phyloP scores from a whole-genome alignment of 306 rosid species.

The Pterocarpus macrocarpus region DNA sequence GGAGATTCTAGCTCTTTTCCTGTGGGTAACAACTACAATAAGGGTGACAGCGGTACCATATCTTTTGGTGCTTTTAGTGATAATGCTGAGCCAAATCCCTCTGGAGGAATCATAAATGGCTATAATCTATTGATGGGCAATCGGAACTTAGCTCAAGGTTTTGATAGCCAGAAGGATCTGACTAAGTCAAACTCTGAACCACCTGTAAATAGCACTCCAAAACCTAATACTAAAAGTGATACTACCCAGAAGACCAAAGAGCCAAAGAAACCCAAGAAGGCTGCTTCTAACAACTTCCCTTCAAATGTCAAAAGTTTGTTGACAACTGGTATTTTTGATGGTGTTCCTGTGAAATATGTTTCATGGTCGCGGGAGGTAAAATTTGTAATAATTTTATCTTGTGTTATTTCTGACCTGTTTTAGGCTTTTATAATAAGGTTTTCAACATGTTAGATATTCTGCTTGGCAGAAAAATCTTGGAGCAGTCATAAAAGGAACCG shows the following conservation, averaged over 20 bases:
- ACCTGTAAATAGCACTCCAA: constrained; percentile 57
- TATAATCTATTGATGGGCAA: constrained; percentile 70
- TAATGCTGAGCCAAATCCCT: constrained; percentile 63
- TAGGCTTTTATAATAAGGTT: constrained; percentile 5
- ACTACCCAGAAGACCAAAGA: constrained; percentile 65
- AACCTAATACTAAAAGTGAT: constrained; percentile 58
- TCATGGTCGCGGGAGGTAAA: constrained; percentile 95
- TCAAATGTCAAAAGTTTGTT: constrained; percentile 94
- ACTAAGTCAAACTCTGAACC: constrained; percentile 58
- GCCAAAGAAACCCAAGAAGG: constrained; percentile 75
- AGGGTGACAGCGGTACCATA: constrained; percentile 68
- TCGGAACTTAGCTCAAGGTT: constrained; percentile 65
- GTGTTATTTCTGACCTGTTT: constrained; percentile 39
- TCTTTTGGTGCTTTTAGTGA: constrained; percentile 80
- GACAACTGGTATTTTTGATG: constrained; percentile 95
- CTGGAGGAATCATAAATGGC: constrained; percentile 71
- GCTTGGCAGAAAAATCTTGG: constrained; percentile 72
- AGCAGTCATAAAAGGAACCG: constrained; percentile 88
- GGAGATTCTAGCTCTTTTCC: constrained; percentile 65
- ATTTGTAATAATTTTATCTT: constrained; percentile 21
- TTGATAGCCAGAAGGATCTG: constrained; percentile 65
- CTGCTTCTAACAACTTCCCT: constrained; percentile 89
- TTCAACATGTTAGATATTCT: constrained; percentile 41
- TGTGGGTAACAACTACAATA: constrained; percentile 60
- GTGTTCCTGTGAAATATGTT: constrained; percentile 87